Percentiles rank a stretch among this genome's conserved stretches.
These are phyloP conservation scores for Cyphellophora europaea DNA, from an alignment of 2,329 filamentous ascomycete genomes.

Conservation along the genomic window DNA sequence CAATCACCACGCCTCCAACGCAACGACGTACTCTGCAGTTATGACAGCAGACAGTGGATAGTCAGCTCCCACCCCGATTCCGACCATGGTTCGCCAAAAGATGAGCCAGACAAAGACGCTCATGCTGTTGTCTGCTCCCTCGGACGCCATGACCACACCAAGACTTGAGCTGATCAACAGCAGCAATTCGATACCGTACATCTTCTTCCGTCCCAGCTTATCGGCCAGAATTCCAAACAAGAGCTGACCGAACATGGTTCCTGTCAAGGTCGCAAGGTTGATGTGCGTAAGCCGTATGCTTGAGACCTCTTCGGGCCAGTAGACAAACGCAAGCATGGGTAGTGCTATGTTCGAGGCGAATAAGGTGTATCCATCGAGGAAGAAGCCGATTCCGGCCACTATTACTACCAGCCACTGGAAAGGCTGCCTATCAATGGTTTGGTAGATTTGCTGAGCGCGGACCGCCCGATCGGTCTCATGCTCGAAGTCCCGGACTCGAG, in stretches of 20 bases:
- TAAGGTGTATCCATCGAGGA: slow-evolving; percentile 39
- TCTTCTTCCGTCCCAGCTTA: slow-evolving; percentile 37
- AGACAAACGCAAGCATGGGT: slow-evolving; percentile 39
- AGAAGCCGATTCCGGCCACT: slow-evolving; percentile 41
- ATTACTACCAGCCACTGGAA: slow-evolving; percentile 35
- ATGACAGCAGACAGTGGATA: slow-evolving; percentile 58
- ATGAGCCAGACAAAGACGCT: slow-evolving; percentile 35
- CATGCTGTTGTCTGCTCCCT: slow-evolving; percentile 34
- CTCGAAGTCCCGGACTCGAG: slow-evolving; percentile 33
- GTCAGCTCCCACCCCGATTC: slow-evolving; percentile 55
- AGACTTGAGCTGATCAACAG: slow-evolving; percentile 38
- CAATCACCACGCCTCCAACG: slow-evolving; percentile 7
- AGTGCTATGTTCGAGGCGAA: slow-evolving; percentile 43
- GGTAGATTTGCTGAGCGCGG: slow-evolving; percentile 34
- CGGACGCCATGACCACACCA: slow-evolving; percentile 36
- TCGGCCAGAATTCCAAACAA: slow-evolving; percentile 39
- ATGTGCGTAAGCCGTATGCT: slow-evolving; percentile 29
- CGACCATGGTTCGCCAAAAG: slow-evolving; percentile 39
- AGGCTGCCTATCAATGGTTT: slow-evolving; percentile 33
- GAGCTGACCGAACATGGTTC: slow-evolving; percentile 39
- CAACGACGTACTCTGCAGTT: slow-evolving; percentile 52
- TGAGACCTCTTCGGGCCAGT: slow-evolving; percentile 32
- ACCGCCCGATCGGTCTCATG: slow-evolving; percentile 36
- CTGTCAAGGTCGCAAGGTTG: slow-evolving; percentile 37
- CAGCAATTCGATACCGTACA: slow-evolving; percentile 42